Conservation (phyloP, 306 rosid species). For the Senna siamea region DNA sequence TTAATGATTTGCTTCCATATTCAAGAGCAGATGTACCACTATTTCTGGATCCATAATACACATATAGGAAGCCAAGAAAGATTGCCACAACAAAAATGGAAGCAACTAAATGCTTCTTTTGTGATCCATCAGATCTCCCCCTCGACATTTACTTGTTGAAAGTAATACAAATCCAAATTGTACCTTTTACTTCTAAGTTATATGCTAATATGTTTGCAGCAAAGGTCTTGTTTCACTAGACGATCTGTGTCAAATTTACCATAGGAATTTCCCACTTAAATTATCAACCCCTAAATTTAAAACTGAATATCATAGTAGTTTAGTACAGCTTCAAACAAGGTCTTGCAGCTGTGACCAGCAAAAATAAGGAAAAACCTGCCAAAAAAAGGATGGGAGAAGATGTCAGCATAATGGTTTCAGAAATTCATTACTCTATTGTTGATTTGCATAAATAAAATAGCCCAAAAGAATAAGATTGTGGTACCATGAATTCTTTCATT, state of each 20-base stretch:
- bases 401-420: constrained; percentile 30
- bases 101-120: constrained; percentile 74
- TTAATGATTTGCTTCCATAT: constrained; percentile 79
- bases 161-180: constrained; percentile 40
- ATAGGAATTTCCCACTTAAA: constrained; percentile 16
- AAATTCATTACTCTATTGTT: constrained; percentile 22
- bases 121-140: constrained; percentile 83
- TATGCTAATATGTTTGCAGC: constrained; percentile 29
- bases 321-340: constrained; percentile 25
- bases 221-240: constrained; percentile 42
- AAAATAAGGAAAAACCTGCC: constrained; percentile 45
- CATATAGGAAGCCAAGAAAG: constrained; percentile 80
- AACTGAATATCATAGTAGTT: constrained; percentile 20
- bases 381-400: constrained; percentile 31
- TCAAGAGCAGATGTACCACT: constrained; percentile 72
- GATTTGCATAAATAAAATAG: too few species aligned
- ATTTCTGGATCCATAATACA: constrained; percentile 76
- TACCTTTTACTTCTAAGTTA: constrained; percentile 32
- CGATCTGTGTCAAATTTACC: constrained; percentile 34
- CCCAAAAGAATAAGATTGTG: too few species aligned
- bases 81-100: constrained; percentile 56
- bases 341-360: constrained; percentile 3
- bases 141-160: constrained; percentile 63
- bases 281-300: constrained; percentile 15
- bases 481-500: too few species aligned